Evolutionary conservation across 2,329 filamentous ascomycete genomes (phyloP), one percentile per base, ranked within the genome.

Genomic region (Dactylellina haptotyla): DNA sequence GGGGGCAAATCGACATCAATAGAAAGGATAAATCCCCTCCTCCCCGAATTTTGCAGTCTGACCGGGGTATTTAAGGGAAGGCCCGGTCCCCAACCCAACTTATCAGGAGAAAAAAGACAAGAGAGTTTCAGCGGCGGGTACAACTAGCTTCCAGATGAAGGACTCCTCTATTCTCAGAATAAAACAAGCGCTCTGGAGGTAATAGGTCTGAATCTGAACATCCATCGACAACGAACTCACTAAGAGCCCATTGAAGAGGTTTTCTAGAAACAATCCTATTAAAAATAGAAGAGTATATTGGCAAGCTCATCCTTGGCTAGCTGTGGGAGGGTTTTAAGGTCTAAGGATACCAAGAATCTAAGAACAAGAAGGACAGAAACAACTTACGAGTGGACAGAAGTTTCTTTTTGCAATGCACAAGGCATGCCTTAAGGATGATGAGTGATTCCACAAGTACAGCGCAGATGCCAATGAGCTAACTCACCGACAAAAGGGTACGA

Each of bases 61-160:
- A 50, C 57, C 57, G 30, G 57, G 57, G 57, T 61, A 32, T 34
- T 62, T 61, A 34, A 30, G 26, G 57, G 57, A 61, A 23, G 43
- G 43, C 57, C 57, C 30, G 57, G 57, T 50, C 57, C 57, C 43
- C 57, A 41, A 50, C 57, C 57, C 41, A n/a, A n/a, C n/a, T n/a
- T n/a, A n/a, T 37, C 30, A 20, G n/a, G 57, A 61, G n/a, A 43
- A 4, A 16, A 9, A 43, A 34, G 32, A 34, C 6, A 34, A 14
- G 14, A 14, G 6, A 14, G 32, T 6, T 6, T 6, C 6, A 34
- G 32, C 6, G 32, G 32, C 32, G 14, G n/a, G n/a, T n/a, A n/a
- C n/a, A 34, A 34, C 32, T 34, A 6, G 32, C 14, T 34, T 34
- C 14, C 32, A 14, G 6, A 34, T 34, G 32, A 14, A 34, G n/a